Evolutionary conservation across 140 eudicot genomes (phyloP), one percentile per base, ranked within the genome.

Genomic region (Ambrosia hybrid): DNA sequence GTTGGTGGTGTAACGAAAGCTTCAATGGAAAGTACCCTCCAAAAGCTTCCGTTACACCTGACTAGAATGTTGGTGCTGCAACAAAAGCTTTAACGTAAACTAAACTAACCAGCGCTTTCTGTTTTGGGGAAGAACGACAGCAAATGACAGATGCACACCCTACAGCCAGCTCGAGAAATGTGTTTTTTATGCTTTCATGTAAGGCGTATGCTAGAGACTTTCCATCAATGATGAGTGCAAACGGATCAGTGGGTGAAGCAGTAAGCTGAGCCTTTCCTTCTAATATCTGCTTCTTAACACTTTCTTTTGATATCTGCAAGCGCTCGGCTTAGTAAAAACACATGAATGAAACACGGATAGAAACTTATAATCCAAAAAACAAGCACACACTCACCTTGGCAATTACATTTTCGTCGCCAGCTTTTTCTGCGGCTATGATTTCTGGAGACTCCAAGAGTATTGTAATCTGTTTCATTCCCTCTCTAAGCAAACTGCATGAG

Each of bases 41-140:
- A 11, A 21, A 34, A 61, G 67, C 67, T 61, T 61, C 67, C 48
- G 21, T 61, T 36, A 33, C 67, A 4, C 17, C 67, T 37, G 3
- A 15, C 34, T 41, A n/a, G 3, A 1, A 64, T 2, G 45, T 34
- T 60, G 43, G 0, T 62, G 68, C 26, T 13, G 68, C 30, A 62
- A 64, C 69, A 7, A 36, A 7, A 64, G 33, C 52, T 64, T 64
- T 52, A 38, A 5, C 37, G 43, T 16, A 34, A 56, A 63, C 9
- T 26, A 74, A 74, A 83, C 92, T 80, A 76, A 91, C 98, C 88
- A 93, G 57, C 59, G 98, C 98, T 73, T 93, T 93, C 77, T 93
- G 98, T 75, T 93, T 93, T 37, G 98, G 98, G 12, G 98, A 87
- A 48, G 98, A 93, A 16, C 98, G 93, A 61, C 98, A 93, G 69